These are phyloP conservation scores for Peronospora farinosa DNA, from an alignment of 352 stramenopile genomes.

Conservation along the genomic window DNA sequence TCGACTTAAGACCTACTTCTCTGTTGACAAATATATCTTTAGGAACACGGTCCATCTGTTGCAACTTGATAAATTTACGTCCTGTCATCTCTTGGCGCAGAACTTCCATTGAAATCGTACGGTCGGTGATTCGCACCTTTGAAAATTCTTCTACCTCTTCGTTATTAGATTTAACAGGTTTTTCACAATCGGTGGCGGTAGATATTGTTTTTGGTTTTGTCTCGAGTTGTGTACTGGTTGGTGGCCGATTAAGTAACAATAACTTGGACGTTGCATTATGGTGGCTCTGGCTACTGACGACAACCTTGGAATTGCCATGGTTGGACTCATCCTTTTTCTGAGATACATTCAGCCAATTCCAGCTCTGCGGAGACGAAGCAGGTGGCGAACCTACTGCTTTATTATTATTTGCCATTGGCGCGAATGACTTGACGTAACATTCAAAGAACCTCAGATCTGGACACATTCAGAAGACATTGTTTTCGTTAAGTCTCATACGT, in stretches of 20 bases:
- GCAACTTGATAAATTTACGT: slow-evolving; percentile 57
- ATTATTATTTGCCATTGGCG: slow-evolving; percentile 4
- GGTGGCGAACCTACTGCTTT: background rate
- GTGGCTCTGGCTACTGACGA: slow-evolving; percentile 4
- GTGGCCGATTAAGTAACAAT: slow-evolving; percentile 12
- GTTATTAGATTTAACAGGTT: slow-evolving; percentile 16
- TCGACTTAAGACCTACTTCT: slow-evolving; percentile 21
- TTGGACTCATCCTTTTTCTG: slow-evolving; percentile 13
- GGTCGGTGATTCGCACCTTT: slow-evolving; percentile 45
- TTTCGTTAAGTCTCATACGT: too few species aligned
- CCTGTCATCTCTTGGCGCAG: slow-evolving; percentile 61
- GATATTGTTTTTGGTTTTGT: slow-evolving; percentile 14
- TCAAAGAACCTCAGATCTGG: background rate
- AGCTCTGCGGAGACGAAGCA: slow-evolving; percentile 22
- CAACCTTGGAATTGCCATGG: slow-evolving; percentile 11
- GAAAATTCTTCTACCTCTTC: slow-evolving; percentile 50
- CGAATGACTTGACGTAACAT: slow-evolving; percentile 4
- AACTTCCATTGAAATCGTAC: slow-evolving; percentile 38
- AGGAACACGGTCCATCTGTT: slow-evolving; percentile 47
- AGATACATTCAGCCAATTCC: slow-evolving; percentile 52
- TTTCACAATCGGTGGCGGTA: slow-evolving; percentile 9
- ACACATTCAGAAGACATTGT: too few species aligned
- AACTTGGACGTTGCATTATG: slow-evolving; percentile 7
- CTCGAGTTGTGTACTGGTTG: slow-evolving; percentile 6
- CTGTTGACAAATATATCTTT: slow-evolving; percentile 52